Base-by-base conservation (phyloP, 2,329 filamentous ascomycete genomes). In the Aspergillus awamori region DNA sequence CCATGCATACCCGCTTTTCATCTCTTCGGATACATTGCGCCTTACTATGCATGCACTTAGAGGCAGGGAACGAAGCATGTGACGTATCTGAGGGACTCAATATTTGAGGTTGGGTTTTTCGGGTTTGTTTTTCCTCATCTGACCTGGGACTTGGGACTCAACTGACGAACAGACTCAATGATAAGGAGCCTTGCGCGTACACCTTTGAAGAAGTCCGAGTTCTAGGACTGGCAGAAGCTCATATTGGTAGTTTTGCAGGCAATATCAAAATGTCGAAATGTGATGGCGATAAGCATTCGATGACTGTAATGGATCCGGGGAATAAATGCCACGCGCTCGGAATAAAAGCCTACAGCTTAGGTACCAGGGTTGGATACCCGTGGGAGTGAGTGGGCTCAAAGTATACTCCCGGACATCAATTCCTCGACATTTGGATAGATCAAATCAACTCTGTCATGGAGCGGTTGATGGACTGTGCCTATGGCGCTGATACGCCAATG, bases 401-500 rank as follows among this genome's bases (percentile, higher is more conserved):
- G 53, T 47, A 56, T 56, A 56, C 26, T 10, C 53, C 53, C 53
- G 28, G 39, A 33, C 45, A 36, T 56, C 39, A 47, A 28, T 22
- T 41, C 53, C 53, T 38, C n/a, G 53, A 56, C 17, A 38, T 30
- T 55, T 41, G 22, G 53, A 55, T 38, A 41, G 53, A 41, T 55
- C 53, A 17, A 30, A 43, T 41, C 15, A n/a, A 8, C 53, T 56
- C 8, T 59, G 49, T 51, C 49, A 54, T 38, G 24, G n/a, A 47
- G 53, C 28, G 39, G 39, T 26, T 45, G 43, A 17, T 56, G 33
- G 39, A 26, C n/a, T 13, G 53, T 43, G 8, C 41, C 30, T 43
- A 22, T 43, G 20, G 52, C 15, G 13, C 41, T 54, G 41, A 54
- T 59, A 59, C 57, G 57, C 41, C 49, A 59, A 59, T 53, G 57